These are phyloP conservation scores for Phytophthora macrochlamydospora DNA, from an alignment of 352 stramenopile genomes.

Conservation along the genomic window DNA sequence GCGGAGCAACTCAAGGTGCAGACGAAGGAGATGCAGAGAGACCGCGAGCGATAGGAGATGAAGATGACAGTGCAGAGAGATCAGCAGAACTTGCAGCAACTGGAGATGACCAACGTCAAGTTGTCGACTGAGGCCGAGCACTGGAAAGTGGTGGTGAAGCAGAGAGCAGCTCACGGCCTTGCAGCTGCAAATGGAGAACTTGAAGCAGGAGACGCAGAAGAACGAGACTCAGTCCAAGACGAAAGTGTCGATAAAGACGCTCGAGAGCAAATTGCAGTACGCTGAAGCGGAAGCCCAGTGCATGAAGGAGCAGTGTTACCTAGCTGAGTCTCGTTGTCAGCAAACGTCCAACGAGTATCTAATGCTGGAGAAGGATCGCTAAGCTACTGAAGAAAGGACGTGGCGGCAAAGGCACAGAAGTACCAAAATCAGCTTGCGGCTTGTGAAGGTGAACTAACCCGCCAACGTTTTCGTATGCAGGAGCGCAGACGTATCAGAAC, in stretches of 20 bases:
- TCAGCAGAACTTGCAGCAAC: constrained; percentile 47
- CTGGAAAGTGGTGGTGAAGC: constrained; percentile 38
- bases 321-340: constrained; percentile 38
- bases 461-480: too few relatives aligned
- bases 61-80: constrained; percentile 36
- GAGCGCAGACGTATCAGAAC: background rate
- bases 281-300: constrained; percentile 46
- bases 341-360: constrained; percentile 61
- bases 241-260: constrained; percentile 41
- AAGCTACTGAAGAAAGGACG: constrained; percentile 45
- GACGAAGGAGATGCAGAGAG: constrained; percentile 39
- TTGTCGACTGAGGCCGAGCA: constrained; percentile 48
- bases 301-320: constrained; percentile 50
- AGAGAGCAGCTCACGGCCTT: constrained; percentile 51
- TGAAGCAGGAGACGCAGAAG: constrained; percentile 51
- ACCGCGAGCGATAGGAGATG: constrained; percentile 36
- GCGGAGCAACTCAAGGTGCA: constrained; percentile 12
- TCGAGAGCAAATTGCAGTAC: constrained; percentile 49
- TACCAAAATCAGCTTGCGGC: constrained; percentile 8
- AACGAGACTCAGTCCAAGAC: constrained; percentile 46
- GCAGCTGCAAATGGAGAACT: constrained; percentile 41
- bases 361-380: constrained; percentile 56
- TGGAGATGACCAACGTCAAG: constrained; percentile 38
- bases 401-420: constrained; percentile 33
- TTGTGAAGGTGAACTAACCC: too few relatives aligned